Evolutionary conservation across 192 early-diverging fungal species (phyloP).

Genomic region (Entomortierella beljakovae): DNA sequence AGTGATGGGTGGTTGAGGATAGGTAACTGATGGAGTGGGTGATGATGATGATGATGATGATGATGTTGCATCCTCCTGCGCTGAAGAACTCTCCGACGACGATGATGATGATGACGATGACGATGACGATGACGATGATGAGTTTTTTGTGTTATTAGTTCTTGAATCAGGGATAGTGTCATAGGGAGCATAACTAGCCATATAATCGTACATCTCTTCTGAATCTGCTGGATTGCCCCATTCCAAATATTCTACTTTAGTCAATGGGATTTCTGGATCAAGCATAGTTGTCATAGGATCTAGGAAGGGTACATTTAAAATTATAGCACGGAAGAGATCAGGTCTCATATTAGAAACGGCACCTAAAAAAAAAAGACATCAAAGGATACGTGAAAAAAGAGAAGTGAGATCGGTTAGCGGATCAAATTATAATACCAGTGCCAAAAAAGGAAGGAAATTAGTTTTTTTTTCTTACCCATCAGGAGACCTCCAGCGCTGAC

Average conservation of each 20-base stretch:
- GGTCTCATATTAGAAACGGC: constrained; percentile 61
- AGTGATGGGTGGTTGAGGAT: constrained; percentile 16
- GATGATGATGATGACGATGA: constrained; percentile 1
- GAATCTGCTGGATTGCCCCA: constrained; percentile 78
- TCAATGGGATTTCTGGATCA: constrained; percentile 75
- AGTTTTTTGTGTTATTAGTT: neutral
- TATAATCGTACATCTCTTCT: constrained; percentile 64
- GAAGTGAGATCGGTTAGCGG: neutral
- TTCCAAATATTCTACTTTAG: constrained; percentile 77
- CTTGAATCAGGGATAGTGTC: constrained; percentile 67
- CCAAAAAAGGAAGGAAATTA: neutral
- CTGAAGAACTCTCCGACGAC: neutral
- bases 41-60: neutral
- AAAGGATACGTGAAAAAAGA: neutral
- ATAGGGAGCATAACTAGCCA: constrained; percentile 75
- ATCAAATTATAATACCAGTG: neutral
- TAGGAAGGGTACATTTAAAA: constrained; percentile 86
- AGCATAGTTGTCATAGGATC: constrained; percentile 91
- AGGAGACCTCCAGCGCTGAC: constrained; percentile 84
- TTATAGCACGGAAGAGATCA: constrained; percentile 79
- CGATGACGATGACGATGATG: neutral
- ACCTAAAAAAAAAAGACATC: constrained; percentile 20
- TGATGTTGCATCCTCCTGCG: neutral
- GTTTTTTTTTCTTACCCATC: constrained; percentile 59
- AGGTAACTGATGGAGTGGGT: neutral